Evolutionary conservation across 192 early-diverging fungal genomes (phyloP), one percentile per base, ranked within the genome.

Genomic region (Coemansia sp.): DNA sequence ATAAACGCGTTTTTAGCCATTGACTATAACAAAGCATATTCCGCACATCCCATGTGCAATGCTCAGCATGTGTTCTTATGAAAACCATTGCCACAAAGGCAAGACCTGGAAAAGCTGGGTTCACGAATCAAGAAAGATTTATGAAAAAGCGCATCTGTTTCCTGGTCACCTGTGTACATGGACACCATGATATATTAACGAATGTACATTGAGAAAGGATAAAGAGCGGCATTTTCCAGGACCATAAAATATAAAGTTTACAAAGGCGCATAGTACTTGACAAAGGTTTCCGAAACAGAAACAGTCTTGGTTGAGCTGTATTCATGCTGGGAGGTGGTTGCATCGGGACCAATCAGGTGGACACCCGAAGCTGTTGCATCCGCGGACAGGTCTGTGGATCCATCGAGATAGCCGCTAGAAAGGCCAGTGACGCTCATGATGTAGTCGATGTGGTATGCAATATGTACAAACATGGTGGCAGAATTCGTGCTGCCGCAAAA

Each of bases 391-490:
- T 53, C 37, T n/a, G 25, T 17, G 2, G 8, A 6, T 3, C 17
- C 25, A 42, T 30, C 36, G 4, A 62, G 40, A 42, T 54, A 62
- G 7, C 47, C 25, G 2, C 27, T 19, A 25, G 50, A n/a, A 52
- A 54, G 28, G 8, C 61, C 67, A 25, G 59, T 68, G 27, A 25
- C 34, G 6, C 29, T 20, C 17, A 40, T 28, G 38, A 68, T 68
- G 38, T 44, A 68, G 44, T 62, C 55, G 11, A 68, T 22, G n/a
- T 61, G 52, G 2, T 56, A 45, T 19, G 14, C n/a, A 14, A 57
- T 31, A 8, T 63, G 67, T 11, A 57, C 38, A 57, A 69, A 69
- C 20, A 69, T 40, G 36, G 60, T 50, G 34, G 55, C 55, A 27
- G 60, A 53, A 7, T 63, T 34, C 5, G 31, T 20, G 41, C 48